Evolutionary conservation across 331 rosid genomes (phyloP).

Genomic region (Spiraea crenata): DNA sequence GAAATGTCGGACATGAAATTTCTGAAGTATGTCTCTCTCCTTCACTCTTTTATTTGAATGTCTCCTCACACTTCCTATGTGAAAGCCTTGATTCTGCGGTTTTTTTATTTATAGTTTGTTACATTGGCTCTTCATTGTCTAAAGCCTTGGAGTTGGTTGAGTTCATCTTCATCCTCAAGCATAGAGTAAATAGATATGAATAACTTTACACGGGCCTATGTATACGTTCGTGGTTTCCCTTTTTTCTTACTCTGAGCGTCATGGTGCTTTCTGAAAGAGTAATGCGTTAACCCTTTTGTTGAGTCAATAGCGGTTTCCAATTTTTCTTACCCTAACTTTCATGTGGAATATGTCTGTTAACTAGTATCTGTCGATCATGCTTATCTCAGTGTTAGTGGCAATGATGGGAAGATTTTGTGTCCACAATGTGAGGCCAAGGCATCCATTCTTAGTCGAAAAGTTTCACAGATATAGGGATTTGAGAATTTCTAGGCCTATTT

Average conservation of each 20-base stretch:
- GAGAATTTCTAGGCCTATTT: background rate
- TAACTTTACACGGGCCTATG: background rate
- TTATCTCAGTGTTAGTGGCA: background rate
- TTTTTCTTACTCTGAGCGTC: too few species aligned
- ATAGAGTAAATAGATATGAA: background rate
- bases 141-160: background rate
- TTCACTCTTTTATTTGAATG: constrained; percentile 11
- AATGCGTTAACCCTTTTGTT: too few species aligned
- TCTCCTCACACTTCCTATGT: background rate
- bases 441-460: background rate
- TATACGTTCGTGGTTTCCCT: background rate
- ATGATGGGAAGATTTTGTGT: background rate
- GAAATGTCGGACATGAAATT: constrained; percentile 94
- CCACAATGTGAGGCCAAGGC: background rate
- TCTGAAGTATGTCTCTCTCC: constrained; percentile 62
- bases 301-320: background rate
- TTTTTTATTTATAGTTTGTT: background rate
- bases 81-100: background rate
- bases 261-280: too few species aligned
- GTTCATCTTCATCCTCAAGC: background rate
- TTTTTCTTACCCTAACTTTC: background rate
- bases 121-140: background rate
- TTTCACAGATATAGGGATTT: background rate
- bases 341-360: background rate
- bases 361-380: background rate